Percentiles rank a stretch among this genome's conserved stretches.
phyloP scores from a whole-genome alignment of 495 filamentous ascomycete genomes.

The Cenococcum geophilum region DNA sequence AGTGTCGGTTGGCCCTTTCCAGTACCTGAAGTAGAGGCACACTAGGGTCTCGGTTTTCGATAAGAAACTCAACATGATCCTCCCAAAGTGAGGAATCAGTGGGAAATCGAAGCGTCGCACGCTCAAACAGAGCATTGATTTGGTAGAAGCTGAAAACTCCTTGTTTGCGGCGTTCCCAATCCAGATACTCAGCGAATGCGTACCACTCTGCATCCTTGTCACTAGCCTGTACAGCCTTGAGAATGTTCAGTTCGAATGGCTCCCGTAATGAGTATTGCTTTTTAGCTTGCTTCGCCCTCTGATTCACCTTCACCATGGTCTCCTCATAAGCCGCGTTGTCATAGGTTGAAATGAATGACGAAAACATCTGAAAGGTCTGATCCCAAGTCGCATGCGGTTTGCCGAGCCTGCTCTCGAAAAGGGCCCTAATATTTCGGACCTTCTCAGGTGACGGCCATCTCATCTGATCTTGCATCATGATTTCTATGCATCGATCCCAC shows the following conservation, averaged over 20 bases:
- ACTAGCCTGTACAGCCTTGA: constrained; percentile 50
- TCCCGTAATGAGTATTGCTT: constrained; percentile 62
- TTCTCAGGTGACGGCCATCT: constrained; percentile 51
- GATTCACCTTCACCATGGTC: constrained; percentile 66
- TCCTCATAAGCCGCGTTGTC: constrained; percentile 69
- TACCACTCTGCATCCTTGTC: constrained; percentile 54
- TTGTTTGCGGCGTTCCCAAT: constrained; percentile 66
- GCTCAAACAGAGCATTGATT: constrained; percentile 69
- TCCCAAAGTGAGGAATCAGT: constrained; percentile 70
- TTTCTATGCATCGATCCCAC: constrained; percentile 74
- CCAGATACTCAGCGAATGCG: constrained; percentile 68
- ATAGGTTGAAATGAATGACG: constrained; percentile 71
- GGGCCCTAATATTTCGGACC: constrained; percentile 56
- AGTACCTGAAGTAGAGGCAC: constrained; percentile 44
- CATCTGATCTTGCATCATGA: constrained; percentile 57
- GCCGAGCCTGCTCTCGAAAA: constrained; percentile 68
- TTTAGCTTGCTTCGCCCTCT: constrained; percentile 61
- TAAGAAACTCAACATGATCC: constrained; percentile 70
- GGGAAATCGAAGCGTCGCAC: constrained; percentile 62
- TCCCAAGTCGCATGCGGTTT: constrained; percentile 82
- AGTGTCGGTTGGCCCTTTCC: constrained; percentile 75
- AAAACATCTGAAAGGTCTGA: constrained; percentile 75
- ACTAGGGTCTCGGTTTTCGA: constrained; percentile 40
- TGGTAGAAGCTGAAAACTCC: constrained; percentile 52
- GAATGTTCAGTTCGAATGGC: constrained; percentile 62